Conservation (phyloP, 768 basidiomycete genomes). For the Mycena indigotica region DNA sequence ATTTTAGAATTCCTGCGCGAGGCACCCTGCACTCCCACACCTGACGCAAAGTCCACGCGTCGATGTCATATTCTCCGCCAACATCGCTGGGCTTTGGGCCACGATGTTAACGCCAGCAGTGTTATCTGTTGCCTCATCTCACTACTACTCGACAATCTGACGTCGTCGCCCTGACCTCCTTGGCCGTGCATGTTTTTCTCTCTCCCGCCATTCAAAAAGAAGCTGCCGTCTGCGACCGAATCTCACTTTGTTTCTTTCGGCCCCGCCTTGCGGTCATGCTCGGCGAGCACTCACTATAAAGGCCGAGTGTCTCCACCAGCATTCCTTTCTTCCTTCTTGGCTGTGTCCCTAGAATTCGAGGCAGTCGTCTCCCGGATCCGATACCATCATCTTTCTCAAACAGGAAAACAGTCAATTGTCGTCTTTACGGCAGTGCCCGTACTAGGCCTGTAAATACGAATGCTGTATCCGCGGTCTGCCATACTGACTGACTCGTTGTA, state of each 20-base stretch:
- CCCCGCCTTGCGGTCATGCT: neutral
- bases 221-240: conserved; percentile 2
- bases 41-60: neutral
- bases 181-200: conserved; percentile 5
- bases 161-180: too few relatives aligned
- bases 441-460: conserved; percentile 3
- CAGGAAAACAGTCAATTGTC: conserved; percentile 7
- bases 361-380: conserved; percentile 7
- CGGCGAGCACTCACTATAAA: neutral
- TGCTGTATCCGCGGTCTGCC: conserved; percentile 10
- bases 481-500: neutral
- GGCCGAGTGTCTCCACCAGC: neutral
- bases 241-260: conserved; percentile 7
- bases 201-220: neutral
- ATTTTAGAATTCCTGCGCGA: neutral
- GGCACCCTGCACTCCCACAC: neutral
- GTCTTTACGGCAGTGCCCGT: conserved; percentile 13
- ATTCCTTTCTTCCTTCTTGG: neutral
- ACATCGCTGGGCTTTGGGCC: neutral
- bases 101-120: neutral
- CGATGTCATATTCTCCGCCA: conserved; percentile 2
- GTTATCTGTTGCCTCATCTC: neutral
- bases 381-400: conserved; percentile 6
- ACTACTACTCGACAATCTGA: neutral
- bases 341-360: conserved; percentile 4